Evolutionary conservation across 306 rosid genomes (phyloP).

Genomic region (Carpinus fangiana): DNA sequence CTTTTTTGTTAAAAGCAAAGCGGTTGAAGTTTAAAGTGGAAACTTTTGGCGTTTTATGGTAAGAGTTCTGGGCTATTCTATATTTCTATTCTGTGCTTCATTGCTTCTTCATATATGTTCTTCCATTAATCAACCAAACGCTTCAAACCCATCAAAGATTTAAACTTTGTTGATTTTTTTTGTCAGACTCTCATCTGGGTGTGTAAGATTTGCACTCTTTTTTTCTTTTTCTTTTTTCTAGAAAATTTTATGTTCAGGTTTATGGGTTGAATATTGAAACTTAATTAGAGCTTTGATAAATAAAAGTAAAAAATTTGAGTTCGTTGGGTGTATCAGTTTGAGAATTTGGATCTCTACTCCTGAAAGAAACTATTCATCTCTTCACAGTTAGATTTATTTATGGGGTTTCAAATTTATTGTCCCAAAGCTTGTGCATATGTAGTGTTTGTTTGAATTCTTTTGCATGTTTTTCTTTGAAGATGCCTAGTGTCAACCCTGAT

Average conservation of each 20-base stretch:
- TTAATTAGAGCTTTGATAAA: no score
- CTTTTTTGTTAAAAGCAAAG: not conserved
- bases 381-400: not conserved
- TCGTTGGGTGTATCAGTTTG: not conserved
- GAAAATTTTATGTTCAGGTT: not conserved
- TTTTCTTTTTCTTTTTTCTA: not conserved
- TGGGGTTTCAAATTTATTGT: not conserved
- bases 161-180: not conserved
- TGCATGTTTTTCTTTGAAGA: constrained; percentile 40
- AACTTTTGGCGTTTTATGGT: not conserved
- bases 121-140: not conserved
- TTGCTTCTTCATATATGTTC: not conserved
- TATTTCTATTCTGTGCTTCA: not conserved
- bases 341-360: not conserved
- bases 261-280: no score
- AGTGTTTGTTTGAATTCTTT: not conserved
- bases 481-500: constrained; percentile 49
- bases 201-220: not conserved
- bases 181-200: not conserved
- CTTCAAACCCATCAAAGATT: constrained; percentile 6
- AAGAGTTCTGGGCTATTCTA: not conserved
- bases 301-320: not conserved
- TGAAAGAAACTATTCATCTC: not conserved
- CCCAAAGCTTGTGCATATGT: not conserved
- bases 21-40: not conserved